These are phyloP conservation scores for Helotiales sp. DNA, from an alignment of 2,329 filamentous ascomycete genomes.

Conservation along the genomic window DNA sequence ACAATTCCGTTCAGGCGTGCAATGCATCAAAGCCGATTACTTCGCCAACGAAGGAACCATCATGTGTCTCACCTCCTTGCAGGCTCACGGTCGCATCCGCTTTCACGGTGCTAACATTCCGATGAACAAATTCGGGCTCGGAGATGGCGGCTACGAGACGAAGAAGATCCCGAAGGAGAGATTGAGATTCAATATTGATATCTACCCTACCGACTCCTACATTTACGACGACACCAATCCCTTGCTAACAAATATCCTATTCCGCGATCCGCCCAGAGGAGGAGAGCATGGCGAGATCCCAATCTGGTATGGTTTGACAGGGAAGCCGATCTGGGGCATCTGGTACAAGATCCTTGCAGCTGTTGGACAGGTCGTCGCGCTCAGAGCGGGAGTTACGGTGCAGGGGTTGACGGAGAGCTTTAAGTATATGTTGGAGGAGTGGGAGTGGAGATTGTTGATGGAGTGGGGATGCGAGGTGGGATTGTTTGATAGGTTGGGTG, in stretches of 20 bases:
- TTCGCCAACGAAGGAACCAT: constrained; percentile 66
- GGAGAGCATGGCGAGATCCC: constrained; percentile 57
- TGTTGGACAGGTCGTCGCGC: constrained; percentile 66
- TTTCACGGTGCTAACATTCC: constrained; percentile 61
- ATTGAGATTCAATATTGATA: constrained; percentile 66
- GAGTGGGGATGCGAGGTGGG: constrained; percentile 61
- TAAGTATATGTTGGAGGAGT: constrained; percentile 63
- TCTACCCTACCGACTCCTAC: constrained; percentile 63
- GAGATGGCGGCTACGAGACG: constrained; percentile 73
- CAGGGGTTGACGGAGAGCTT: constrained; percentile 60
- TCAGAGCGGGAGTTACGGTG: constrained; percentile 61
- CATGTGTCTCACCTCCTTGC: constrained; percentile 70
- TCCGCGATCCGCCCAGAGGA: constrained; percentile 47
- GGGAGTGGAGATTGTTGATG: constrained; percentile 64
- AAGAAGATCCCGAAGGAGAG: constrained; percentile 69
- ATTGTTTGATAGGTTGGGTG: constrained; percentile 45
- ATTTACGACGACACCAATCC: constrained; percentile 57
- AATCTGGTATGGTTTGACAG: constrained; percentile 75
- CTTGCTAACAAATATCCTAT: constrained; percentile 46
- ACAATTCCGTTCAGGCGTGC: constrained; percentile 44
- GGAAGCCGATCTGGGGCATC: constrained; percentile 58
- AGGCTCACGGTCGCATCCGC: constrained; percentile 61
- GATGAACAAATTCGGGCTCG: constrained; percentile 71
- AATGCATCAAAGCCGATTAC: constrained; percentile 54
- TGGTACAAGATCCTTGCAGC: constrained; percentile 70